Percentiles rank a stretch among this genome's conserved stretches.
phyloP scores from a whole-genome alignment of 192 early-diverging fungal genomes.

The Umbelopsis vinacea region DNA sequence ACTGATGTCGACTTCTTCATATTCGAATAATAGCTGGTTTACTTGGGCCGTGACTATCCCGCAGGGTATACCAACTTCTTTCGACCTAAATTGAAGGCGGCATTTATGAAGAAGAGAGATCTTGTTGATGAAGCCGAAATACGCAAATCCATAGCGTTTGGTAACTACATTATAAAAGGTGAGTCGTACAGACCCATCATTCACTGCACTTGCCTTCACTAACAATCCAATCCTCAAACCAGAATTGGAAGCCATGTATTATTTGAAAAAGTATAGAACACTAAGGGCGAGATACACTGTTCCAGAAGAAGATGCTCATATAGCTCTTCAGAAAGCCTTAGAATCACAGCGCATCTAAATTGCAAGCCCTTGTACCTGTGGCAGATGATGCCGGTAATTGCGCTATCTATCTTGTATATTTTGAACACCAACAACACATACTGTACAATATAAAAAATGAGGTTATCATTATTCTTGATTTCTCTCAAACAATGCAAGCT shows the following conservation, averaged over 20 bases:
- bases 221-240: neutral
- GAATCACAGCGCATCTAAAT: neutral
- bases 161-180: constrained; percentile 54
- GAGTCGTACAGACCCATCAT: neutral
- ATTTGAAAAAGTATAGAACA: constrained; percentile 48
- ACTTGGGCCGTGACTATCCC: constrained; percentile 51
- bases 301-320: constrained; percentile 2
- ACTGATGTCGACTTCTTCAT: no score
- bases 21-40: constrained; percentile 32
- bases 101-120: constrained; percentile 48
- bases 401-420: no score
- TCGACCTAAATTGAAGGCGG: constrained; percentile 43
- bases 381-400: no score
- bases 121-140: constrained; percentile 42
- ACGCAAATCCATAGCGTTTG: constrained; percentile 36
- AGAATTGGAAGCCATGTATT: constrained; percentile 52
- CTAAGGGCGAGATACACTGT: constrained; percentile 37
- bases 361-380: neutral
- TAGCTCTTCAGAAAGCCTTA: neutral
- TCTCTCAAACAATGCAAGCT: no score
- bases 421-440: no score
- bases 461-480: no score
- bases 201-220: neutral
- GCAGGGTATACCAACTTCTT: constrained; percentile 47
- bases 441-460: no score